phyloP scores from a whole-genome alignment of 768 basidiomycete genomes.

The Mrakia blollopis region DNA sequence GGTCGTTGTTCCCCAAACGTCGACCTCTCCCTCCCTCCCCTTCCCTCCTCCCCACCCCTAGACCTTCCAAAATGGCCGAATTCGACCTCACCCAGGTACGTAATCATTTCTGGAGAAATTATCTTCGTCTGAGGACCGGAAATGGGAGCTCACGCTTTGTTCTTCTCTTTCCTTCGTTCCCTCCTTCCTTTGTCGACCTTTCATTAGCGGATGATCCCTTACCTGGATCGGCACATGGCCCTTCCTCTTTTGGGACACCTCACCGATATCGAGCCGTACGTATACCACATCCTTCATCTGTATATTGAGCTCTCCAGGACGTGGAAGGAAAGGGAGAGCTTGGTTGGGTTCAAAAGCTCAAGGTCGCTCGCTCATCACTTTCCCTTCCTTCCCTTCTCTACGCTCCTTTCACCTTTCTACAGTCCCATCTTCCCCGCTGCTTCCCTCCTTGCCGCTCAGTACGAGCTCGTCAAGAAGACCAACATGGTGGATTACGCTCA shows the following conservation, averaged over 20 bases:
- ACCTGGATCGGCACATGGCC: conserved; percentile 89
- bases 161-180: neutral
- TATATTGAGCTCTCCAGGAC: neutral
- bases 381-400: neutral
- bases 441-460: conserved; percentile 82
- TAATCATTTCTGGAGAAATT: neutral
- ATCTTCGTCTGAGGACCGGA: neutral
- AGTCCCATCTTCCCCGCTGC: conserved; percentile 61
- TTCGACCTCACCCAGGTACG: conserved; percentile 66
- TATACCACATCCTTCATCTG: neutral
- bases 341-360: neutral
- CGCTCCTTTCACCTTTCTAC: neutral
- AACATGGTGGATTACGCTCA: conserved; percentile 97
- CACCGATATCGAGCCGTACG: conserved; percentile 53
- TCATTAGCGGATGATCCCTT: conserved; percentile 69
- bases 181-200: conserved; percentile 8
- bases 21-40: neutral
- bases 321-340: neutral
- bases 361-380: neutral
- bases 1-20: neutral
- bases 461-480: conserved; percentile 93
- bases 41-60: neutral
- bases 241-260: conserved; percentile 90
- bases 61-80: conserved; percentile 55
- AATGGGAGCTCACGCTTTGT: neutral